phyloP scores from a whole-genome alignment of 805 yeast genomes.

The Scheffersomyces coipomensis region DNA sequence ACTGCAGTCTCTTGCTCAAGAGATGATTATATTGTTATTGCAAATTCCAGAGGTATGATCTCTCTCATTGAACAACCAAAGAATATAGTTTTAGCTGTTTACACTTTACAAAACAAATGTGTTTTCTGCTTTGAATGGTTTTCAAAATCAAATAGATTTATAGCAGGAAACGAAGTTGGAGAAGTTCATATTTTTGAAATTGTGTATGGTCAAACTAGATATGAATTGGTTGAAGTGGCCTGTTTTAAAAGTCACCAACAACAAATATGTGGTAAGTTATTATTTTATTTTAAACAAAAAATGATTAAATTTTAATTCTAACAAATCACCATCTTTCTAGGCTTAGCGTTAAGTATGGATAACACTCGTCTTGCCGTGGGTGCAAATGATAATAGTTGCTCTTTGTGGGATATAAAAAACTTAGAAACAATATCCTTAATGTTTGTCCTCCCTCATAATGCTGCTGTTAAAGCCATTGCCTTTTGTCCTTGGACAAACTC shows the following conservation, averaged over 20 bases:
- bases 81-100: slow-evolving; percentile 12
- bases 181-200: slow-evolving; percentile 45
- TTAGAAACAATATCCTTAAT: slow-evolving; percentile 39
- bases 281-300: background rate
- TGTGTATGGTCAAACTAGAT: background rate
- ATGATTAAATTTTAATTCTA: background rate
- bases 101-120: slow-evolving; percentile 28
- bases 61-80: slow-evolving; percentile 41
- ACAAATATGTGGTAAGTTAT: slow-evolving; percentile 36
- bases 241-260: slow-evolving; percentile 28
- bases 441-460: slow-evolving; percentile 61
- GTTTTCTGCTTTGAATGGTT: slow-evolving; percentile 65
- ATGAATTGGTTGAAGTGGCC: slow-evolving; percentile 4
- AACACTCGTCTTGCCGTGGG: slow-evolving; percentile 70
- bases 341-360: slow-evolving; percentile 58
- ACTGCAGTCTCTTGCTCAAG: slow-evolving; percentile 59
- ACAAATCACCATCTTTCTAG: too few species aligned
- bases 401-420: slow-evolving; percentile 67
- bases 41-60: slow-evolving; percentile 57
- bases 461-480: slow-evolving; percentile 88
- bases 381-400: slow-evolving; percentile 78
- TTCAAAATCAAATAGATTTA: slow-evolving; percentile 39
- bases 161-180: slow-evolving; percentile 69
- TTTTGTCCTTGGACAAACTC: slow-evolving; percentile 89
- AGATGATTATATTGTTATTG: slow-evolving; percentile 49